Base-by-base conservation (phyloP, 1,284 basidiomycete species). In the Anthracocystis walkeri region DNA sequence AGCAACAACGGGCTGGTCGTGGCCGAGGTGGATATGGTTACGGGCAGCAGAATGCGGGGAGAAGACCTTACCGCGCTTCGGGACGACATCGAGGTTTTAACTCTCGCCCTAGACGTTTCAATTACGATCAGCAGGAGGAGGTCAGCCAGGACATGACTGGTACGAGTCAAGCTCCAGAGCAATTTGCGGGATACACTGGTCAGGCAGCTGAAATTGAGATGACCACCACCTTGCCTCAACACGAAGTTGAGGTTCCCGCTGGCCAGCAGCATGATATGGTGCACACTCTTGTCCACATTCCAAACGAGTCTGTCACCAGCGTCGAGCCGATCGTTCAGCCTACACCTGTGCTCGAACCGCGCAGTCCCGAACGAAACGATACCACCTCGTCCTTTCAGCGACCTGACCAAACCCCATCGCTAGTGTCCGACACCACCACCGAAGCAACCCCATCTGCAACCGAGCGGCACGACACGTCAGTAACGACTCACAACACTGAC, bases 41-140 rank as follows among this genome's bases (percentile, higher is more conserved):
- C 11, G 10, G 2, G 38, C 56, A 49, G 45, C 56, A 58, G 25
- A 35, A 38, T 23, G 18, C 46, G 7, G 38, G 25, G 5, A 35
- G 56, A 27, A 40, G 38, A 31, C 27, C 56, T 5, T 41, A 21
- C 21, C 45, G 56, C 18, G 46, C 25, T 12, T 25, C 18, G 11
- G 45, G 46, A 21, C 35, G 35, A 16, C 11, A 4, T 31, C 45
- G 56, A 4, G 38, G 12, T 1, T 46, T 20, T 20, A 40, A n/a
- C 38, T 50, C 46, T 27, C 56, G 56, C 2, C n/a, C 56, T 18
- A 40, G 56, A 20, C 45, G 55, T 18, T 21, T 23, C n/a, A 18
- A 8, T 4, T 23, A 27, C 21, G 45, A 58, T 31, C 46, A 54
- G 27, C 27, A 4, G 40, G 16, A 18, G 23, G 38, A 41, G 25